Evolutionary conservation across 345 rosid species (phyloP), one percentile per base, ranked within the genome.

Genomic region (Ceriops zippeliana): DNA sequence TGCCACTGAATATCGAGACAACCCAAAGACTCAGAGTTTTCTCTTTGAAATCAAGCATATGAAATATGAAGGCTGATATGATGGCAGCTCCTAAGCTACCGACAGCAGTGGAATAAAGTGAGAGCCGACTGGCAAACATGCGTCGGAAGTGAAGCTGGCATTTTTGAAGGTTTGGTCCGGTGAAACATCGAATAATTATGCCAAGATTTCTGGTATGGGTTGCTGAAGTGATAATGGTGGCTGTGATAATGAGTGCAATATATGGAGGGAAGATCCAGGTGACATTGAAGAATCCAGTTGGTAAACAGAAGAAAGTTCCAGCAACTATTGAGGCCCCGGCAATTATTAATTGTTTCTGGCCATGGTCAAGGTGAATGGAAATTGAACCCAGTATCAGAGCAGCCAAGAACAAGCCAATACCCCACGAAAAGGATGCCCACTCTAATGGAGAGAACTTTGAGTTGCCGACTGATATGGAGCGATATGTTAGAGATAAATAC

Each of bases 371-470:
- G 66, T 67, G 74, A 68, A 27, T 53, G 28, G 88, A 82, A 38
- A 81, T 15, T 26, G 72, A 68, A 52, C 62, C 76, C 11, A 82
- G 59, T 1, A 67, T 31, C 2, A 85, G 86, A 58, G 71, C 76
- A 2, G 78, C 82, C 37, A 87, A 38, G 58, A 81, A 21, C 54
- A 85, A 65, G 61, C 90, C 90, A 17, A 79, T 42, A 30, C 67
- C 77, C 92, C 92, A 87, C 0, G 92, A 87, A 38, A 83, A 71
- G 52, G 90, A 78, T 13, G 82, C 80, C 88, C 89, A 87, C 57
- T 81, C 83, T 17, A 85, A 68, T 6, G 90, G 74, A 8, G 92
- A 85, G 65, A 85, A 73, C 27, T 53, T 82, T 7, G 76, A 21
- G 54, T 60, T 61, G 70, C 62, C 42, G 7, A 75, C 46, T 0